These are phyloP conservation scores for Salix suchowensis DNA, from an alignment of 345 rosid species.

Conservation along the genomic window DNA sequence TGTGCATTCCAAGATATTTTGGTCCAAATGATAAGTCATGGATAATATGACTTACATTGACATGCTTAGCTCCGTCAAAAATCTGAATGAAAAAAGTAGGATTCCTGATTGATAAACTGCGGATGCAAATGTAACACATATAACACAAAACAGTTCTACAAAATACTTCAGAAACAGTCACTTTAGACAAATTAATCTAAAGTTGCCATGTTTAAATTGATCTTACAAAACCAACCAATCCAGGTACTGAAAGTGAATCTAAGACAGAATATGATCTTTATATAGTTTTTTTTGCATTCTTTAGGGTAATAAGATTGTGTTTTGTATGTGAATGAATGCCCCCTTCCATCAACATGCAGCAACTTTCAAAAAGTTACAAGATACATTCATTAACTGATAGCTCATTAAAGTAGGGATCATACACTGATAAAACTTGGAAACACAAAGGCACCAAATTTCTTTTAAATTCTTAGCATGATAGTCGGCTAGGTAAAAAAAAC, in stretches of 20 bases:
- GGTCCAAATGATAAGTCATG: conserved; percentile 95
- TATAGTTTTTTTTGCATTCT: background rate
- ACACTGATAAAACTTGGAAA: background rate
- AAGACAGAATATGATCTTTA: background rate
- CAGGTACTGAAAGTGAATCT: background rate
- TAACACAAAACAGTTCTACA: background rate
- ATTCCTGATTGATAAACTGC: background rate
- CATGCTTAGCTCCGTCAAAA: conserved; percentile 76
- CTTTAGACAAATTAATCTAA: background rate
- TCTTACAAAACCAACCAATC: background rate
- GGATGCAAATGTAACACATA: background rate
- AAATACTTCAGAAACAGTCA: background rate
- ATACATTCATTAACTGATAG: background rate
- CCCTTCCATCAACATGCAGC: background rate
- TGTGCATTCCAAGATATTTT: conserved; percentile 89
- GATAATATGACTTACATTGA: conserved; percentile 84
- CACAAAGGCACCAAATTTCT: background rate
- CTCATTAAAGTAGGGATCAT: background rate
- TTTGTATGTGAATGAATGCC: background rate
- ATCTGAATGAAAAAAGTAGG: conserved; percentile 44
- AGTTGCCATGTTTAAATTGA: too few relatives aligned
- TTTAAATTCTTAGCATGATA: background rate
- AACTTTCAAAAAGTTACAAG: background rate
- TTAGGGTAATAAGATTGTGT: background rate
- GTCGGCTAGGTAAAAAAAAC: background rate